Percentiles rank a stretch among this genome's conserved stretches.
Conservation (phyloP, 2,329 filamentous ascomycete genomes). For the Diaporthe amygdali region DNA sequence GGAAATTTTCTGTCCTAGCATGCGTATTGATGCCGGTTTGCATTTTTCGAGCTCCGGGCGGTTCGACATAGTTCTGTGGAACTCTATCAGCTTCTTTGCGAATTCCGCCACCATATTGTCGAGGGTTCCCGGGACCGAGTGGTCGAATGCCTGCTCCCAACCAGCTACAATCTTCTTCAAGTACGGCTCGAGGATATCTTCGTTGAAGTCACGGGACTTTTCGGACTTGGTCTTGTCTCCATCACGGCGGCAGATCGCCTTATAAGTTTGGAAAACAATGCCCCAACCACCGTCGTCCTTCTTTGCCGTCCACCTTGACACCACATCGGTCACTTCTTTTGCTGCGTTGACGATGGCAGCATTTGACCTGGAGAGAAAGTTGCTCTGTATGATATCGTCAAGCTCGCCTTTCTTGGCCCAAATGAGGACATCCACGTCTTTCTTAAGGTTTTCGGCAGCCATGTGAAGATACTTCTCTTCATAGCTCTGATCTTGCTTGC, state of each 20-base stretch:
- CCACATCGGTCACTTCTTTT: neutral
- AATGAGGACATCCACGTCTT: neutral
- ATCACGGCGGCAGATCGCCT: neutral
- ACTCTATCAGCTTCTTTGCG: neutral
- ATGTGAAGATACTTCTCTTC: neutral
- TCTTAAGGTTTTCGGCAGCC: neutral
- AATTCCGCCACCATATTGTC: neutral
- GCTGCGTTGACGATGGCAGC: neutral
- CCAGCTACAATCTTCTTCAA: neutral
- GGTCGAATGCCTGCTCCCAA: slow-evolving; percentile 8
- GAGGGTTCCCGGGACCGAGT: neutral
- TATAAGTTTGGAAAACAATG: neutral
- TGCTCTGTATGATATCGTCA: neutral
- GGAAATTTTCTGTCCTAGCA: neutral
- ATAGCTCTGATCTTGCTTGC: neutral
- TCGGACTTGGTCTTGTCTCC: neutral
- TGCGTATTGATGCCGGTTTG: neutral
- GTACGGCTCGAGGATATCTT: slow-evolving; percentile 18
- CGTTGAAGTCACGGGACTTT: slow-evolving; percentile 18
- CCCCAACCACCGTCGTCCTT: neutral
- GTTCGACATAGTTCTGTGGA: neutral
- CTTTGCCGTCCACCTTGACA: neutral
- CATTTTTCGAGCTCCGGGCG: slow-evolving; percentile 6
- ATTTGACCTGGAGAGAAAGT: neutral
- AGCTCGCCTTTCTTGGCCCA: neutral